Base-by-base conservation (phyloP, 2,329 filamentous ascomycete genomes). In the Gnomoniopsis smithogilvyi region DNA sequence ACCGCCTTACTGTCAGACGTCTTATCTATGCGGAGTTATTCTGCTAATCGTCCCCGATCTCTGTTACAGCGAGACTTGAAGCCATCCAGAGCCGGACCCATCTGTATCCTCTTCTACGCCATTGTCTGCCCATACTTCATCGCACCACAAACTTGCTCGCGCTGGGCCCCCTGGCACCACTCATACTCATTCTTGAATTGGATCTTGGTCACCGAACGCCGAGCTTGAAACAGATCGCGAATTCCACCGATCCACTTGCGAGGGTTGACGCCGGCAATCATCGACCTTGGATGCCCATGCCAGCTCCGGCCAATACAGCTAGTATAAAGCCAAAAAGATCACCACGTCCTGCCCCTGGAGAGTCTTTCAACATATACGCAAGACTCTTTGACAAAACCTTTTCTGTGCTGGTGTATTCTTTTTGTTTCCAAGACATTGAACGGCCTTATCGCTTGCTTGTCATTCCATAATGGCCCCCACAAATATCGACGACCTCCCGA, bases 61-160 rank as follows among this genome's bases (percentile, higher is more conserved):
- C 15, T 47, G 56, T 58, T 58, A 58, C 26, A n/a, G 38, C 11
- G 49, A 17, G 26, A 53, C 49, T 11, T n/a, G 10, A 4, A 17
- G 2, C 12, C 4, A 30, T 19, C 72, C 14, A 76, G 76, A 26
- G 76, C 77, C 46, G 73, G 33, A 48, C 54, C 24, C 19, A 38
- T 43, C 45, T 53, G 22, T 26, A 34, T 26, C 38, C 45, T 49
- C 36, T 47, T 19, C 45, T 61, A 59, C 59, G 56, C 57, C 41
- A 61, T 59, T 56, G 59, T 61, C 59, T 61, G 59, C 56, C 59
- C 59, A 61, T 36, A 17, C 15, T 26, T 30, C 26, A 61, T 61
- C 59, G 59, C 59, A 59, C 59, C 59, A 61, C 56, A 53, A 51
- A n/a, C n/a, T n/a, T n/a, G n/a, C 47, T 46, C 45, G 49, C 45